Evolutionary conservation across 1,284 basidiomycete species (phyloP).

Genomic region (Vanrija humicola): DNA sequence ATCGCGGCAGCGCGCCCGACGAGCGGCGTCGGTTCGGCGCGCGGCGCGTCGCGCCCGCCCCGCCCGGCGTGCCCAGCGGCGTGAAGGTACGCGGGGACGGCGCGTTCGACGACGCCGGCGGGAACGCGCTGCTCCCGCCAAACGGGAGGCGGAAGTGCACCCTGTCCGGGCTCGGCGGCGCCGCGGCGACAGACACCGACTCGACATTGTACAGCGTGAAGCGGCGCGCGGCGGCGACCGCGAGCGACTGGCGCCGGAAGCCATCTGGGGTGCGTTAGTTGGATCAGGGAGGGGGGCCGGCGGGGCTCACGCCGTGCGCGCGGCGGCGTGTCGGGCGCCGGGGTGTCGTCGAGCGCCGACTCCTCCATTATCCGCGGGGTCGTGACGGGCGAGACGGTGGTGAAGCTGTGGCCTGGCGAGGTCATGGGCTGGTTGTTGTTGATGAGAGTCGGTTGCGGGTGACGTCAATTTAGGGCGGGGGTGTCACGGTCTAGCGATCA

Average conservation of each 20-base stretch:
- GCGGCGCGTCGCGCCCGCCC: background rate
- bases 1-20: slow-evolving; percentile 10
- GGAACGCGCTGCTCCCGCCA: background rate
- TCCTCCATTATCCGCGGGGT: background rate
- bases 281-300: background rate
- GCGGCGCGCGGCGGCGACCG: slow-evolving; percentile 18
- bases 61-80: background rate
- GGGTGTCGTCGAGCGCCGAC: background rate
- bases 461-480: too few species aligned
- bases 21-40: background rate
- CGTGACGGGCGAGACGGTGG: background rate
- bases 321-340: background rate
- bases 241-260: slow-evolving; percentile 16
- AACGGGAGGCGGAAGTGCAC: slow-evolving; percentile 3
- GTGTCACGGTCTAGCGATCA: too few species aligned
- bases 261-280: background rate
- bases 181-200: background rate
- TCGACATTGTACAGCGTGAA: slow-evolving; percentile 10
- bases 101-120: background rate
- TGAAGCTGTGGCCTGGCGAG: background rate
- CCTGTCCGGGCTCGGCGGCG: background rate
- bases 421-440: background rate
- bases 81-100: background rate
- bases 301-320: background rate
- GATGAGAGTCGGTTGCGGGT: background rate